Base-by-base conservation (phyloP, 805 yeast genomes). In the Wickerhamomyces sydowiorum region DNA sequence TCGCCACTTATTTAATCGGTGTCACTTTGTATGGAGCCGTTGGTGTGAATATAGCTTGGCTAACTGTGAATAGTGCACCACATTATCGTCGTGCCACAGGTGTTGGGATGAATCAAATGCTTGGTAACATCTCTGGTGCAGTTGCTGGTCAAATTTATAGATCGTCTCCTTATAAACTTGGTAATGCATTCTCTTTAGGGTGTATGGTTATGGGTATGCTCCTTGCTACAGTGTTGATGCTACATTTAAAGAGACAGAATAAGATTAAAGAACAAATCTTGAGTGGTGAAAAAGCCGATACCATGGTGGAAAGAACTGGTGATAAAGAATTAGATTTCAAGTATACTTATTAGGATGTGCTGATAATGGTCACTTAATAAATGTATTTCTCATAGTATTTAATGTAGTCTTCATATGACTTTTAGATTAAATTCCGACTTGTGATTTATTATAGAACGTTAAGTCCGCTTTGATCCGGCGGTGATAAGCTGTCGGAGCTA, bases 71-170 rank as follows among this genome's bases (percentile, higher is more conserved):
- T 43, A 57, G 61, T 28, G 68, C 73, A 2, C 70, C 70, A 8
- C 62, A 60, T 41, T 69, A 63, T 54, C 65, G 65, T 41, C 61
- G 75, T 51, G 67, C 71, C 8, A 60, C 72, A 3, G 64, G 70
- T 5, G 51, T 70, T 38, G 75, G 70, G 9, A 40, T 60, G 27
- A 68, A 72, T 40, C 75, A 69, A 48, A 60, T 70, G 2, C 43
- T 70, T 17, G 76, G 76, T 9, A 72, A 72, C 46, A 44, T 66
- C 22, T 62, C 75, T 6, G 78, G 78, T 40, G 70, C 65, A 4
- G 56, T 70, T 45, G 66, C 69, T 27, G 69, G 70, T 24, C 75
- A 70, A 49, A 65, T 71, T 22, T 72, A 69, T 53, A 52, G 67
- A 28, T 48, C 52, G 7, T 51, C 72, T 4, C 72, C 72, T 5